Percentiles rank a stretch among this genome's conserved stretches.
phyloP scores from a whole-genome alignment of 192 early-diverging fungal species.

The Diversispora epigaea region DNA sequence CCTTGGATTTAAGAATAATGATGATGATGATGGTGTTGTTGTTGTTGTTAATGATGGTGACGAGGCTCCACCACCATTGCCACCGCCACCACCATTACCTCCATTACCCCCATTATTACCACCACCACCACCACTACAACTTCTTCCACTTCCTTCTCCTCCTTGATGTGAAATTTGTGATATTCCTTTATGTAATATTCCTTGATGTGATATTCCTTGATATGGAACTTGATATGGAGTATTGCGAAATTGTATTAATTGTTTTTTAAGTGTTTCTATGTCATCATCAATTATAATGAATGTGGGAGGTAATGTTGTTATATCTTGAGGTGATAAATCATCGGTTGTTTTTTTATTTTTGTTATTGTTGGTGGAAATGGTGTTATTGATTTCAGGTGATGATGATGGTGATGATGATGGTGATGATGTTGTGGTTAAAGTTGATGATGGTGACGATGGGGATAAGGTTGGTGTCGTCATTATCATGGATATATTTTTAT shows the following conservation, averaged over 20 bases:
- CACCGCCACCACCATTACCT: no score
- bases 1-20: not conserved
- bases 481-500: no score
- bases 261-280: slow-evolving; percentile 46
- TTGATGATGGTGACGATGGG: no score
- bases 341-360: slow-evolving; percentile 16
- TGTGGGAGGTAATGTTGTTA: slow-evolving; percentile 36
- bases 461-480: no score
- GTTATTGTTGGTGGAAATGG: not conserved
- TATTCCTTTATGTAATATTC: no score
- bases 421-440: not conserved
- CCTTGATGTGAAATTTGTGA: no score
- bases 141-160: no score
- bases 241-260: slow-evolving; percentile 42
- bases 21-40: no score
- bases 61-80: no score
- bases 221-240: slow-evolving; percentile 31
- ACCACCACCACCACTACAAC: no score
- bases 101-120: no score
- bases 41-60: no score
- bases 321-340: not conserved
- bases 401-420: not conserved
- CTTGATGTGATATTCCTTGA: slow-evolving; percentile 29
- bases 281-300: slow-evolving; percentile 64
- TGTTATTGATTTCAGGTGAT: not conserved